Percentiles rank a stretch among this genome's conserved stretches.
phyloP scores from a whole-genome alignment of 306 rosid species.

The Delonix regia region DNA sequence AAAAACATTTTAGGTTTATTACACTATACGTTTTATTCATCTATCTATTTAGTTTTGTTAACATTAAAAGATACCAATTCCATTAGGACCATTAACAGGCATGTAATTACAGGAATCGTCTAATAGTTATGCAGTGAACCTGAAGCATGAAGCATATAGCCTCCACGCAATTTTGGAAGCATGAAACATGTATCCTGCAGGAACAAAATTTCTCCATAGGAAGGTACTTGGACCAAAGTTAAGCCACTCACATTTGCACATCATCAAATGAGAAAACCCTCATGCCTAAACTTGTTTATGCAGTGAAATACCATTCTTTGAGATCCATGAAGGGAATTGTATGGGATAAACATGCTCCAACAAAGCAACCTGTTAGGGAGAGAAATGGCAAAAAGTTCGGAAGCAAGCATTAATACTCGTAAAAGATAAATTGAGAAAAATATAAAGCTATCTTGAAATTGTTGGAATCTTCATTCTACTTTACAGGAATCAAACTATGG shows the following conservation, averaged over 20 bases:
- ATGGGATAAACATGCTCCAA: constrained; percentile 75
- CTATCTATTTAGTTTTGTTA: too few relatives aligned
- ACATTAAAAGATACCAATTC: too few relatives aligned
- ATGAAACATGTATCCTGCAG: not conserved
- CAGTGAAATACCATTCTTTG: constrained; percentile 46
- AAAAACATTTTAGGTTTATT: too few relatives aligned
- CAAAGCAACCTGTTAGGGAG: constrained; percentile 82
- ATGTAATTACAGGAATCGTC: not conserved
- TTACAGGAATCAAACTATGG: constrained; percentile 5
- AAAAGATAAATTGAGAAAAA: not conserved
- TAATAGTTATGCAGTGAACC: not conserved
- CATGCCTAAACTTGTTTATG: constrained; percentile 59
- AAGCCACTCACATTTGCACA: constrained; percentile 68
- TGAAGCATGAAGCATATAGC: not conserved
- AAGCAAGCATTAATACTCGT: constrained; percentile 42
- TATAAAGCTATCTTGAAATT: not conserved
- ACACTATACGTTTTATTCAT: too few relatives aligned
- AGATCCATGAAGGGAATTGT: constrained; percentile 53
- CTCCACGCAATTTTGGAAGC: not conserved
- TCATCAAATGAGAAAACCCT: constrained; percentile 72
- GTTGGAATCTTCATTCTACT: constrained; percentile 12
- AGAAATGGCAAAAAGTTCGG: constrained; percentile 88
- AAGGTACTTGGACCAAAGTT: not conserved
- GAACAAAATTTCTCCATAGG: constrained; percentile 25
- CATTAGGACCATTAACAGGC: not conserved